Base-by-base conservation (phyloP, 2,329 filamentous ascomycete species). In the Alternaria solani region DNA sequence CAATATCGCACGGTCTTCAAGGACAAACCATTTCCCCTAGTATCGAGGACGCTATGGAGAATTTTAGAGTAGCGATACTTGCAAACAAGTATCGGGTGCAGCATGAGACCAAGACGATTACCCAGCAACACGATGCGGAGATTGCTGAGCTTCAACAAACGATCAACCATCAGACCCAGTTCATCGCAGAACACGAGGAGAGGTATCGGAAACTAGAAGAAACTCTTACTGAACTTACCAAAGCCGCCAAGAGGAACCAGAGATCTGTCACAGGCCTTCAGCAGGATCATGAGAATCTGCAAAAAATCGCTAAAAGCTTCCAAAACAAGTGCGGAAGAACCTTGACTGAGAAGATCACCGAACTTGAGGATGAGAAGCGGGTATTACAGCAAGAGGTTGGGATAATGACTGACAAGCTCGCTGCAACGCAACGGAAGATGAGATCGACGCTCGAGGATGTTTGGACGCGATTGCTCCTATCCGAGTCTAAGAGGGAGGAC, bases 251-350 rank as follows among this genome's bases (percentile, higher is more conserved):
- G 32, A 66, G 51, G 0, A 62, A 71, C 28, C 63, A 73, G n/a
- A 75, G 66, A 34, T 76, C 62, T 18, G 60, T 71, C 5, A 49
- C 63, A 7, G 75, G 75, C 16, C 56, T 78, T 16, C 70, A 70
- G 20, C 69, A 63, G 11, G 76, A 78, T 49, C 68, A 71, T 23
- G 66, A 68, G 23, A 68, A 63, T 8, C 16, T 73, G 8, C 68
- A 71, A 18, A 64, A 56, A n/a, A 54, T 55, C 0, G 52, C 41
- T 7, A 28, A 55, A 11, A 8, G 7, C 14, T 61, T 64, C n/a
- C 61, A 70, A 30, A 49, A 69, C 0, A 42, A 67, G 8, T 71
- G 49, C 52, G 59, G 61, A 12, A 51, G 60, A 16, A 26, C 32
- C 8, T 52, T 72, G 28, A 49, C 65, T 16, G 57, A 59, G 2